Base-by-base conservation (phyloP, 2,329 filamentous ascomycete species). In the Penicillium sp. region DNA sequence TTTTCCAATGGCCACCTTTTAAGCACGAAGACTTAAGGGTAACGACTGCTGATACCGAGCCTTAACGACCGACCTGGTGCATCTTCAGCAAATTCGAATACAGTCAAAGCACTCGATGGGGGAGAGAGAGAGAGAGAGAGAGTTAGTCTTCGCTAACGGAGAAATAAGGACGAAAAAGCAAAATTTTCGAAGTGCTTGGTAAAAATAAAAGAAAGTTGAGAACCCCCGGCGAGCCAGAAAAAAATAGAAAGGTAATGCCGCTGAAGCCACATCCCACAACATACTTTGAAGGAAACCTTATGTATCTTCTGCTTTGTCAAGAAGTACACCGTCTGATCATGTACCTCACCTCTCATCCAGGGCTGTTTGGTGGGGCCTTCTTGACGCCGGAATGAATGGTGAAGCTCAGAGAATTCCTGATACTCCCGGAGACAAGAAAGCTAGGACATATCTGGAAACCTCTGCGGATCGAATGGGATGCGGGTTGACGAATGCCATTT, bases 341-440 rank as follows among this genome's bases (percentile, higher is more conserved):
- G 16, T 38, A 31, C 33, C 24, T 43, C 7, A 24, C 41, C 22
- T 46, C 22, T 44, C 16, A 36, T 25, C 27, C 30, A 46, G 13
- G 39, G 13, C 33, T 44, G 20, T 42, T 44, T 28, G 44, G 28
- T 33, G 48, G 16, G 45, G 41, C 20, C 43, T 22, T 27, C 13
- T 50, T 24, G 13, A 33, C 28, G 25, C 52, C 55, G 57, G 52
- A 63, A 61, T 46, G 38, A 53, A 56, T 50, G 52, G 50, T 57
- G 18, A 41, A 10, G 20, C 40, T 36, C 27, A 50, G 46, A 38
- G 22, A 25, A 47, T 44, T 44, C 45, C 48, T 62, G 54, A 57
- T 58, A 58, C 50, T 22, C 20, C 20, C 20, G 20, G 50, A 55
- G 53, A 31, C 39, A 48, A 25, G 31, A 11, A 47, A 9, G 18